Evolutionary conservation across 2,329 filamentous ascomycete genomes (phyloP).

Genomic region (Ophiocordyceps robertsii): DNA sequence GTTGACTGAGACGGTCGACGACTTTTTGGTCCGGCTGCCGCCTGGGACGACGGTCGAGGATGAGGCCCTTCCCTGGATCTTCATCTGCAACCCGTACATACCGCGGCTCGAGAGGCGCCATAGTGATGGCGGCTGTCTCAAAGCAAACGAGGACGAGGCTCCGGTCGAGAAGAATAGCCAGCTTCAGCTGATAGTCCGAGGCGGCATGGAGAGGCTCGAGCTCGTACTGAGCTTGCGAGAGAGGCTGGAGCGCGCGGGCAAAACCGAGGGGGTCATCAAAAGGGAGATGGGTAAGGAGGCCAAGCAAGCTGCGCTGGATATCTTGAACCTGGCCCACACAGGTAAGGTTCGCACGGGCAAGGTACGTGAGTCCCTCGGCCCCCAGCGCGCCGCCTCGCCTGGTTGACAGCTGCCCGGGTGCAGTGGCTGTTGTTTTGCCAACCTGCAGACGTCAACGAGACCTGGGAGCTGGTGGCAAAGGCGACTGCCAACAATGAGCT

Average conservation of each 20-base stretch:
- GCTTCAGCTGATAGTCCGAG: conserved; percentile 33
- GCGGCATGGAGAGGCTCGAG: conserved; percentile 36
- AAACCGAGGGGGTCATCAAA: conserved; percentile 21
- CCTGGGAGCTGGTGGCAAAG: conserved; percentile 54
- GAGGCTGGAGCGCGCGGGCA: conserved; percentile 24
- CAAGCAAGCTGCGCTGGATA: conserved; percentile 33
- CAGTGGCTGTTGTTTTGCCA: conserved; percentile 65
- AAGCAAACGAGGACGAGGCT: conserved; percentile 34
- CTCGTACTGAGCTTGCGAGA: conserved; percentile 34
- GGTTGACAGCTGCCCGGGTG: background rate
- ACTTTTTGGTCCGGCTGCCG: conserved; percentile 56
- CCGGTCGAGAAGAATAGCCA: conserved; percentile 32
- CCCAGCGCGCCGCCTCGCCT: background rate
- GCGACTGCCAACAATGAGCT: conserved; percentile 57
- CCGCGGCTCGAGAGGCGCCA: conserved; percentile 18
- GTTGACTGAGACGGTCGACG: conserved; percentile 45
- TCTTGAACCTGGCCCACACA: conserved; percentile 47
- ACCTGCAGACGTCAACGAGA: conserved; percentile 37
- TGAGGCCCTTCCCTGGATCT: conserved; percentile 52
- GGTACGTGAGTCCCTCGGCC: conserved; percentile 21
- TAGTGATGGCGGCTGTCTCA: conserved; percentile 21
- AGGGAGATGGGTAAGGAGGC: conserved; percentile 36
- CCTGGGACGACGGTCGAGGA: conserved; percentile 44
- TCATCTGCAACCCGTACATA: conserved; percentile 51
- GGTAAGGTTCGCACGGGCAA: conserved; percentile 53